Conservation (phyloP, 441 rosid species). For the Syzygium malaccense region DNA sequence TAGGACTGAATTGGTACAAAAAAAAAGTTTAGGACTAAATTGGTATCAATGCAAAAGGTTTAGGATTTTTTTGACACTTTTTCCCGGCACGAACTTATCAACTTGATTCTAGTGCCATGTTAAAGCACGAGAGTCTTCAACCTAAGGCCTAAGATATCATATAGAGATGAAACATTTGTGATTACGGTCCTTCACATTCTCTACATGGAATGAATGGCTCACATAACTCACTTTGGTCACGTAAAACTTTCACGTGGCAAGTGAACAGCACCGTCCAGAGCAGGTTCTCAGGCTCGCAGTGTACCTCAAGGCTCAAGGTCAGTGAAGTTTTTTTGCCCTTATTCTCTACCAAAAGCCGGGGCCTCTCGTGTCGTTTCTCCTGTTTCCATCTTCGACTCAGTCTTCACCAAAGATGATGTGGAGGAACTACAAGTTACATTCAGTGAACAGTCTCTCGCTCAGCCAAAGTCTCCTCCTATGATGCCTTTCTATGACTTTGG, state of each 20-base stretch:
- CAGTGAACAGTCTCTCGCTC: neutral
- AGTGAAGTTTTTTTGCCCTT: neutral
- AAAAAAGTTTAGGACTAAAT: too few relatives aligned
- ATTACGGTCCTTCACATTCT: neutral
- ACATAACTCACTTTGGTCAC: neutral
- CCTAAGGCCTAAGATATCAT: neutral
- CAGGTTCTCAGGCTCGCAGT: neutral
- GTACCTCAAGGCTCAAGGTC: neutral
- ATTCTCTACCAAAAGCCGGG: too few relatives aligned
- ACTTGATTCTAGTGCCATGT: neutral
- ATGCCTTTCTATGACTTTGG: neutral
- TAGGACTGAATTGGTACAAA: too few relatives aligned
- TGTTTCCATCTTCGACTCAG: neutral
- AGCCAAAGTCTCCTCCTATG: neutral
- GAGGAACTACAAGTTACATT: accelerated
- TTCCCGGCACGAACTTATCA: neutral
- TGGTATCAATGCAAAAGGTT: too few relatives aligned
- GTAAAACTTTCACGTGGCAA: neutral
- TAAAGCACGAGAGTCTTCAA: neutral
- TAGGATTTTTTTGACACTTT: too few relatives aligned
- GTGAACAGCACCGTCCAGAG: neutral
- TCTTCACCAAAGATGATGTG: neutral
- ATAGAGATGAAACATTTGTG: neutral
- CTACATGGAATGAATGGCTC: neutral
- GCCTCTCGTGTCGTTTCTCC: too few relatives aligned